Evolutionary conservation across 1,284 basidiomycete genomes (phyloP), one percentile per base, ranked within the genome.

Genomic region (Leccinum brunneo-olivaceum): DNA sequence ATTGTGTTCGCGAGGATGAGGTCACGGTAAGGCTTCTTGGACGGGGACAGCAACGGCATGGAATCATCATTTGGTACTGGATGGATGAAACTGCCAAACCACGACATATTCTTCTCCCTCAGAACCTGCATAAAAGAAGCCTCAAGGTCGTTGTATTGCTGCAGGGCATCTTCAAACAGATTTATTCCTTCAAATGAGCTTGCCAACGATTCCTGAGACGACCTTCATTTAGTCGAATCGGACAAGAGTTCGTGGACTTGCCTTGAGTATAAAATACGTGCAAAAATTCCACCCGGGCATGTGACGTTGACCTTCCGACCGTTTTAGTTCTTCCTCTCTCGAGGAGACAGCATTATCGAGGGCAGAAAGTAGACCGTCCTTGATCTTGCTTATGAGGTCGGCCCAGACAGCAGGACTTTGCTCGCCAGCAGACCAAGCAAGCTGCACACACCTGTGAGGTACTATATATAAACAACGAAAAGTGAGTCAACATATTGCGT

Each of bases 221-320:
- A 43, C 5, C 5, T 30, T 45, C 35, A 33, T 39, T 40, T 24
- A 6, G 28, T n/a, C 1, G 24, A 23, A 20, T 14, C 15, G 11
- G 25, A 20, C 15, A 10, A 39, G 29, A 19, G 14, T 14, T 45
- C 20, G 43, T 8, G 30, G 11, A 41, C 57, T 44, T 54, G 90
- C 93, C 79, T 97, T 97, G 21, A 94, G 70, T 28, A 93, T 80
- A 64, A 97, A 96, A 72, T 94, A 98, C 1, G 87, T 92, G 62
- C 91, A 93, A 59, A 95, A 97, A 61, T 96, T 94, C 94, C 94
- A 97, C 2, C 92, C 93, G 1, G 90, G 87, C 76, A 91, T 87
- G 50, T 83, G 75, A 45, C 87, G 74, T 61, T 95, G 90, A 37
- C 79, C 74, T 60, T 97, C 93, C 0, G 88, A 90, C 19, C 87